Evolutionary conservation across 2,329 filamentous ascomycete species (phyloP).

Genomic region (Fusarium sp.): DNA sequence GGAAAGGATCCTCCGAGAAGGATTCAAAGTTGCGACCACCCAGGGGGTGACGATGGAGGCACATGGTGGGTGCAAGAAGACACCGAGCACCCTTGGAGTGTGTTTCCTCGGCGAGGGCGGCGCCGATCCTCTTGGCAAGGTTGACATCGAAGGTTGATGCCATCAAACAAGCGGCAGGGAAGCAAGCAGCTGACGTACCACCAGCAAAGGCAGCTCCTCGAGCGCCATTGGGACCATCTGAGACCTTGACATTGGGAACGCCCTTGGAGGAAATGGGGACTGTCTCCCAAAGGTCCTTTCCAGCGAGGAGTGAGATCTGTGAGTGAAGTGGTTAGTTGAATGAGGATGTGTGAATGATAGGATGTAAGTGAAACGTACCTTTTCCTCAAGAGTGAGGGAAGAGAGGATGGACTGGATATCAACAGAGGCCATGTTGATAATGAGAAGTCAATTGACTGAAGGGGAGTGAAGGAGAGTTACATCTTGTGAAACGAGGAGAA

Average conservation of each 20-base stretch:
- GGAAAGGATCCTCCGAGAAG: conserved; percentile 40
- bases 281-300: conserved; percentile 42
- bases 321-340: neutral
- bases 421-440: conserved; percentile 38
- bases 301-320: conserved; percentile 40
- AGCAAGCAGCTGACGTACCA: conserved; percentile 40
- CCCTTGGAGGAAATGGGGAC: conserved; percentile 39
- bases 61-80: conserved; percentile 55
- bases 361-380: conserved; percentile 30
- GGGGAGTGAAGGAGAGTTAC: conserved; percentile 3
- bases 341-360: neutral
- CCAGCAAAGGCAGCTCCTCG: conserved; percentile 39
- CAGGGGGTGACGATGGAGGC: conserved; percentile 40
- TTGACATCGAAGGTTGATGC: conserved; percentile 71
- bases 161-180: conserved; percentile 50
- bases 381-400: conserved; percentile 45
- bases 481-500: conserved; percentile 21
- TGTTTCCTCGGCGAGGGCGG: conserved; percentile 64
- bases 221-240: conserved; percentile 43
- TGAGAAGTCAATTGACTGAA: conserved; percentile 4
- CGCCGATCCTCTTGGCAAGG: conserved; percentile 66
- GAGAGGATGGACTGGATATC: conserved; percentile 43
- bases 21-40: conserved; percentile 44
- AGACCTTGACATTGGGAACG: conserved; percentile 37
- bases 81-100: conserved; percentile 73